Evolutionary conservation across 2,329 filamentous ascomycete genomes (phyloP).

Genomic region (Fusarium miscanthi): DNA sequence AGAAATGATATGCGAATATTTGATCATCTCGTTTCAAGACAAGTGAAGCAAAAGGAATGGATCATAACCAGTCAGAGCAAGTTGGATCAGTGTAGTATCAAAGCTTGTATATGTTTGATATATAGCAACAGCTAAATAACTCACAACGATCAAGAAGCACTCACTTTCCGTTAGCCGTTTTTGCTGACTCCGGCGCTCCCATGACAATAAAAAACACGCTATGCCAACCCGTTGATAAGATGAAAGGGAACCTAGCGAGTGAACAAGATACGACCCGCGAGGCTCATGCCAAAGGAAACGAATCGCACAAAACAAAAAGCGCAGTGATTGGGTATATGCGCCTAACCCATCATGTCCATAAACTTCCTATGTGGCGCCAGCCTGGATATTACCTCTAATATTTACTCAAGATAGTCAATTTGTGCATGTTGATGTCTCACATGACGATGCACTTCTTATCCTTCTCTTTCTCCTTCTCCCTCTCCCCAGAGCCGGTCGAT

Average conservation of each 20-base stretch:
- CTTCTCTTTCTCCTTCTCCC: constrained; percentile 54
- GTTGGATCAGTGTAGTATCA: not conserved
- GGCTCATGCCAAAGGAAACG: constrained; percentile 4
- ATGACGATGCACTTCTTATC: constrained; percentile 65
- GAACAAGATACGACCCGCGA: constrained; percentile 13
- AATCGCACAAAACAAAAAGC: constrained; percentile 11
- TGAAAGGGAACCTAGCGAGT: constrained; percentile 27
- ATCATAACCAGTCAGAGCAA: not conserved
- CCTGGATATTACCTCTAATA: constrained; percentile 16
- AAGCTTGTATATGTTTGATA: constrained; percentile 3
- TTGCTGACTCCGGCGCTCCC: constrained; percentile 33
- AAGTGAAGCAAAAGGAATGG: not conserved
- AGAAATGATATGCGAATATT: constrained; percentile 42
- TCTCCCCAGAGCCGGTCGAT: constrained; percentile 47
- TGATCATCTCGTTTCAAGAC: not conserved
- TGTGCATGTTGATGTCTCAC: constrained; percentile 49
- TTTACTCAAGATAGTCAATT: constrained; percentile 3
- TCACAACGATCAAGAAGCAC: not conserved
- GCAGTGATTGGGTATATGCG: constrained; percentile 37
- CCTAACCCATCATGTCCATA: constrained; percentile 16
- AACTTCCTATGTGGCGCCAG: constrained; percentile 4
- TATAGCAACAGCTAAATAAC: not conserved
- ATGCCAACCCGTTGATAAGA: constrained; percentile 27
- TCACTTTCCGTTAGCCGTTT: constrained; percentile 20
- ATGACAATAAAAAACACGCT: constrained; percentile 22